Base-by-base conservation (phyloP, 495 filamentous ascomycete genomes). In the Trichoderma virens region DNA sequence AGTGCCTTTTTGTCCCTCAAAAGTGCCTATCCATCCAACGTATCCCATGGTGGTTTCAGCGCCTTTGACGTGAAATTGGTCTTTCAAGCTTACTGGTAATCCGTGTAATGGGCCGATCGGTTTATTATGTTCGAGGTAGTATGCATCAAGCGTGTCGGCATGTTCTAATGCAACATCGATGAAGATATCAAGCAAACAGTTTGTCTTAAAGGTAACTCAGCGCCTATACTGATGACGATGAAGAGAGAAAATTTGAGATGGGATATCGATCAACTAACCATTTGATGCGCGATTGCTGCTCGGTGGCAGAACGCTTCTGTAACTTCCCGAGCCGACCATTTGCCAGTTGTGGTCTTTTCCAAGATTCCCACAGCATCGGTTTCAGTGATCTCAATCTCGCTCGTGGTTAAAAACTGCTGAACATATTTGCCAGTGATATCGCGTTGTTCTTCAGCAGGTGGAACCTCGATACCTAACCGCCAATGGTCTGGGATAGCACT, bases 21-120 rank as follows among this genome's bases (percentile, higher is more conserved):
- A 41, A 3, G 38, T 41, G 18, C 11, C 38, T 3, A 41, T 41
- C 38, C 38, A 41, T 5, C 75, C 71, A 13, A 67, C 77, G 28
- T 82, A 84, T 8, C 85, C 90, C 41, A 89, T 72, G 18, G 79
- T 86, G 56, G 85, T 89, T 32, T 78, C 74, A 70, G 92, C 91
- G 1, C 89, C 90, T 11, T 84, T 82, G 8, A 95, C 72, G 70
- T 92, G 84, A 61, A 88, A 83, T 71, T 95, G 71, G 20, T 78
- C 76, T 61, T 73, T 76, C 20, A 75, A 69, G 1, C 70, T 73
- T 18, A 76, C 70, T n/a, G 90, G 91, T 11, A 96, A 79, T 14
- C 92, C 92, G 66, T 96, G 92, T 3, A 96, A 76, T 0, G 86
- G 77, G 1, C 88, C 81, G 0, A 88, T 75, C 3, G 87, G 74